Evolutionary conservation across 2,329 filamentous ascomycete species (phyloP).

Genomic region (Ophiocordyceps camponoti-leonardi): DNA sequence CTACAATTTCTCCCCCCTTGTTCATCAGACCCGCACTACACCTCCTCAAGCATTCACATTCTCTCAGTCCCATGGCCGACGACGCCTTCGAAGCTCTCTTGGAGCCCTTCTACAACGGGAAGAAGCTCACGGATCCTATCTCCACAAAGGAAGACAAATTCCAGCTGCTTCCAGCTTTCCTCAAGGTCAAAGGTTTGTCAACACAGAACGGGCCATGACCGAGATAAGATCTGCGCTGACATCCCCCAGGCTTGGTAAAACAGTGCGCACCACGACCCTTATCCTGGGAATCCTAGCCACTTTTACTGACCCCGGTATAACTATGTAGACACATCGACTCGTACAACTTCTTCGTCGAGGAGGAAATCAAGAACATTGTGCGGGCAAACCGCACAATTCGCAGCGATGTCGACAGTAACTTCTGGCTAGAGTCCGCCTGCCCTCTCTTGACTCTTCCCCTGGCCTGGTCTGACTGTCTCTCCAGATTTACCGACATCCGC

Average conservation of each 20-base stretch:
- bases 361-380: conserved; percentile 93
- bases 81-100: conserved; percentile 50
- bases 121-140: conserved; percentile 48
- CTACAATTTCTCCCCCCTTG: no score
- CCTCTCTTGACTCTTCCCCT: background rate
- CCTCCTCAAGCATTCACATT: no score
- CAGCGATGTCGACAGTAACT: conserved; percentile 83
- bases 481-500: conserved; percentile 66
- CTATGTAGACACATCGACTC: conserved; percentile 72
- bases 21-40: no score
- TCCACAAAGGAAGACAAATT: conserved; percentile 72
- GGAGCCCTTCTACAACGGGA: conserved; percentile 51
- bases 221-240: background rate
- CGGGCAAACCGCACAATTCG: conserved; percentile 75
- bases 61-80: conserved; percentile 34
- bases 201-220: background rate
- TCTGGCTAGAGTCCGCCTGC: conserved; percentile 57
- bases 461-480: conserved; percentile 6
- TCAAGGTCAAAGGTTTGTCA: conserved; percentile 71
- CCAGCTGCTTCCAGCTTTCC: conserved; percentile 89
- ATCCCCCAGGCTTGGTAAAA: conserved; percentile 53
- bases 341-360: conserved; percentile 95
- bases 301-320: conserved; percentile 2
- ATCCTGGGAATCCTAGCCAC: background rate
- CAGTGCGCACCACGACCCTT: conserved; percentile 34